These are phyloP conservation scores for Pythium guiyangense DNA, from an alignment of 352 stramenopile species.

Conservation along the genomic window DNA sequence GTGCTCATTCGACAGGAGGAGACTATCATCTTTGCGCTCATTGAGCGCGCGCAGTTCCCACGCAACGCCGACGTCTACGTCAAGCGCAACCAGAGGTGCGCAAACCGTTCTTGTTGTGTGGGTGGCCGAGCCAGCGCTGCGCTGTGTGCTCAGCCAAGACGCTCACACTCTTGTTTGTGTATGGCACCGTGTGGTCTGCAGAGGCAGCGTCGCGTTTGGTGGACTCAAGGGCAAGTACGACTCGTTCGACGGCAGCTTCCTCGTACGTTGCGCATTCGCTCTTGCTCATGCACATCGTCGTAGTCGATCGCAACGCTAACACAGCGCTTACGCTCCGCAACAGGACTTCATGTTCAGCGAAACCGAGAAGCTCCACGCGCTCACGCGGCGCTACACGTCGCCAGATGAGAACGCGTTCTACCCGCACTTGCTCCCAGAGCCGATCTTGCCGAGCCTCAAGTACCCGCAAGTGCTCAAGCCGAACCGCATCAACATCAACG, in stretches of 20 bases:
- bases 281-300: not conserved
- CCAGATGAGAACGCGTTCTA: constrained; percentile 99
- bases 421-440: constrained; percentile 85
- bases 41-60: constrained; percentile 96
- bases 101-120: no score
- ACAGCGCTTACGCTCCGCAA: not conserved
- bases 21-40: constrained; percentile 99
- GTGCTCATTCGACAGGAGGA: constrained; percentile 93
- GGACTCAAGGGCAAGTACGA: constrained; percentile 84
- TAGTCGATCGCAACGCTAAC: not conserved
- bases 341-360: constrained; percentile 98
- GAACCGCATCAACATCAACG: constrained; percentile 97
- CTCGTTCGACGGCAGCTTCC: constrained; percentile 76
- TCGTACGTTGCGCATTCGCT: no score
- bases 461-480: constrained; percentile 93
- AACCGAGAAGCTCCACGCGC: constrained; percentile 93
- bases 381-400: constrained; percentile 96
- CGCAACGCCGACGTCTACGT: constrained; percentile 94
- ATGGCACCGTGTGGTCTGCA: constrained; percentile 12
- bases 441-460: constrained; percentile 90
- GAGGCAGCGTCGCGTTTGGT: constrained; percentile 65
- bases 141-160: not conserved
- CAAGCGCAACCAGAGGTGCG: constrained; percentile 72
- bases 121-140: no score
- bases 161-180: not conserved